Evolutionary conservation across 495 filamentous ascomycete species (phyloP).

Genomic region (Pyrenula massariospora): DNA sequence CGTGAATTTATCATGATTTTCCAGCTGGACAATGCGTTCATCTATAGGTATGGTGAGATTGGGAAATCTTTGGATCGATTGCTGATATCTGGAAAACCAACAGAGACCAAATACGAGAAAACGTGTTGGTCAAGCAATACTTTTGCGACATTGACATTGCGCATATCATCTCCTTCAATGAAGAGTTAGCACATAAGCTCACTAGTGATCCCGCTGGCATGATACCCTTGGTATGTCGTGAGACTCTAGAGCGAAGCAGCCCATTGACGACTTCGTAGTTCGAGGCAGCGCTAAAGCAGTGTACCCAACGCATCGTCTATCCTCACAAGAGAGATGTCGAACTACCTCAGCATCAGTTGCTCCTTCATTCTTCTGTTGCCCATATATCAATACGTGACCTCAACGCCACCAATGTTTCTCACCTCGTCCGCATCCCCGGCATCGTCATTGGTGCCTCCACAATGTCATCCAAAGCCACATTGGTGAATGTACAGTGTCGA

Average conservation of each 20-base stretch:
- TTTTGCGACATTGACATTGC: slow-evolving; percentile 96
- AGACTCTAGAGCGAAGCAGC: not conserved
- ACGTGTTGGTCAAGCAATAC: slow-evolving; percentile 88
- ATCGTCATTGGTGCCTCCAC: slow-evolving; percentile 98
- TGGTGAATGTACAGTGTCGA: slow-evolving; percentile 77
- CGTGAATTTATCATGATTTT: slow-evolving; percentile 86
- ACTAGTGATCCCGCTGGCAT: slow-evolving; percentile 85
- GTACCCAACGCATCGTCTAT: slow-evolving; percentile 83
- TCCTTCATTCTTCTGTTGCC: slow-evolving; percentile 83
- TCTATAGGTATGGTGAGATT: slow-evolving; percentile 62
- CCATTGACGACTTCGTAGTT: slow-evolving; percentile 46
- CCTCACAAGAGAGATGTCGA: slow-evolving; percentile 57
- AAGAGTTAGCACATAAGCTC: slow-evolving; percentile 86
- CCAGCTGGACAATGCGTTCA: slow-evolving; percentile 87
- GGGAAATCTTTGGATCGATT: not conserved
- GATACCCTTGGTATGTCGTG: slow-evolving; percentile 64
- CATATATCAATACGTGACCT: slow-evolving; percentile 90
- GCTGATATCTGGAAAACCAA: slow-evolving; percentile 1
- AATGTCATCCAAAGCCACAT: slow-evolving; percentile 87
- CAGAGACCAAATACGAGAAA: slow-evolving; percentile 93
- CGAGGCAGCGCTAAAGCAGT: slow-evolving; percentile 77
- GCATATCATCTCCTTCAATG: slow-evolving; percentile 92
- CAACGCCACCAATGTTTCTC: slow-evolving; percentile 83
- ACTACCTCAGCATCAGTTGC: slow-evolving; percentile 82
- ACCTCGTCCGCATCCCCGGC: slow-evolving; percentile 89